Evolutionary conservation across 2,329 filamentous ascomycete species (phyloP).

Genomic region (Penicillium fuscoglaucum): DNA sequence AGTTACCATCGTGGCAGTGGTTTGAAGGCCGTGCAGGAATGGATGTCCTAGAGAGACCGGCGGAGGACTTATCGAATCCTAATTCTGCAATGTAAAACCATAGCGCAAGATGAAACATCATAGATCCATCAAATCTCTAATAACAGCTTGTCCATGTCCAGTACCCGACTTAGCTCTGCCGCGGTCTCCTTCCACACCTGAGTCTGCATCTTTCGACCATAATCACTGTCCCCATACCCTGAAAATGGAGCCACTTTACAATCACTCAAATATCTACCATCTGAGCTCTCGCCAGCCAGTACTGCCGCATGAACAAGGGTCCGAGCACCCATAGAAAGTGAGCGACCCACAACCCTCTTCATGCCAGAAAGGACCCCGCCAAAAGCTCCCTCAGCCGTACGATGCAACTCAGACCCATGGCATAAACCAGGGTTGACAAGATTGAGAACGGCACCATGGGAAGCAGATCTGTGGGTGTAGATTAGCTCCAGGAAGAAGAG

Average conservation of each 20-base stretch:
- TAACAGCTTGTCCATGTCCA: too few species aligned
- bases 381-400: neutral
- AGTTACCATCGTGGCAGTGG: too few species aligned
- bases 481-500: neutral
- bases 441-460: neutral
- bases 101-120: too few species aligned
- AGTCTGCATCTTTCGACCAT: neutral
- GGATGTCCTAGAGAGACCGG: too few species aligned
- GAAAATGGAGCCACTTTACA: neutral
- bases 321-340: neutral
- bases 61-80: too few species aligned
- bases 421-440: conserved; percentile 1
- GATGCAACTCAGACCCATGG: conserved; percentile 4
- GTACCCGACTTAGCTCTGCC: too few species aligned
- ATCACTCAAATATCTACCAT: neutral
- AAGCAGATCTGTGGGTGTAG: too few species aligned
- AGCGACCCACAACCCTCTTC: neutral
- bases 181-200: neutral
- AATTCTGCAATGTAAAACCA: too few species aligned
- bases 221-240: neutral
- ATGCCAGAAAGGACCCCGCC: neutral
- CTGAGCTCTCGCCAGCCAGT: neutral
- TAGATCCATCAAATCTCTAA: too few species aligned
- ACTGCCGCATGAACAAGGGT: neutral
- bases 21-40: too few species aligned